Conservation (phyloP, 1,139 yeast species). For the Lodderomyces pseudojiufengensis region DNA sequence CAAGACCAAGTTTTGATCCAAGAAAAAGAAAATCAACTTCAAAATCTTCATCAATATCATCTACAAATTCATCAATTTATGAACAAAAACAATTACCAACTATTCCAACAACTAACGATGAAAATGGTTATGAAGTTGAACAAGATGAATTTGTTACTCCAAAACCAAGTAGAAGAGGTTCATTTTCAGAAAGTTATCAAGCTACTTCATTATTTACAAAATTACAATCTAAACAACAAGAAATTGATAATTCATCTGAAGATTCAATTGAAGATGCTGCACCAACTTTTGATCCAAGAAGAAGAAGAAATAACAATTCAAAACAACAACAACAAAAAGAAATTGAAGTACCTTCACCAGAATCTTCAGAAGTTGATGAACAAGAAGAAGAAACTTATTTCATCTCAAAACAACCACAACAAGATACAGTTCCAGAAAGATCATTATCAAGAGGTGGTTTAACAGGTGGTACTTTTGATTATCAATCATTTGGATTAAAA, state of each 20-base stretch:
- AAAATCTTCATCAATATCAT: slow-evolving; percentile 4
- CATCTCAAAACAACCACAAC: slow-evolving; percentile 6
- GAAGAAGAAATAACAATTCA: slow-evolving; percentile 5
- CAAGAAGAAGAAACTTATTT: slow-evolving; percentile 11
- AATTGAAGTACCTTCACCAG: slow-evolving; percentile 11
- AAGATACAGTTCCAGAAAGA: slow-evolving; percentile 9
- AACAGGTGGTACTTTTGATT: slow-evolving; percentile 22
- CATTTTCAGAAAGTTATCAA: slow-evolving; percentile 10
- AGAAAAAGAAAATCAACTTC: slow-evolving; percentile 10
- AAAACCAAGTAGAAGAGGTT: slow-evolving; percentile 10
- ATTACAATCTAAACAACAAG: slow-evolving; percentile 6
- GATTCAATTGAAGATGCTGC: slow-evolving; percentile 8
- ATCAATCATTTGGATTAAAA: slow-evolving; percentile 30
- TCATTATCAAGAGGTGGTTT: slow-evolving; percentile 14
- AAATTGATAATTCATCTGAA: slow-evolving; percentile 5
- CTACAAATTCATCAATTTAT: slow-evolving; percentile 4
- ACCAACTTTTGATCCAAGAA: slow-evolving; percentile 11
- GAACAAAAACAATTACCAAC: slow-evolving; percentile 3
- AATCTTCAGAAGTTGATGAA: slow-evolving; percentile 13
- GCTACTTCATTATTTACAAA: slow-evolving; percentile 11
- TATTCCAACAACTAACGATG: slow-evolving; percentile 2
- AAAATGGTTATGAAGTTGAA: slow-evolving; percentile 3
- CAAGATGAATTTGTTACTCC: slow-evolving; percentile 10
- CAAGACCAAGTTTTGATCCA: slow-evolving; percentile 17
- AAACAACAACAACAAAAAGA: too few relatives aligned